Conservation (phyloP, 2,329 filamentous ascomycete genomes). For the Sporothrix pseudoabietina region DNA sequence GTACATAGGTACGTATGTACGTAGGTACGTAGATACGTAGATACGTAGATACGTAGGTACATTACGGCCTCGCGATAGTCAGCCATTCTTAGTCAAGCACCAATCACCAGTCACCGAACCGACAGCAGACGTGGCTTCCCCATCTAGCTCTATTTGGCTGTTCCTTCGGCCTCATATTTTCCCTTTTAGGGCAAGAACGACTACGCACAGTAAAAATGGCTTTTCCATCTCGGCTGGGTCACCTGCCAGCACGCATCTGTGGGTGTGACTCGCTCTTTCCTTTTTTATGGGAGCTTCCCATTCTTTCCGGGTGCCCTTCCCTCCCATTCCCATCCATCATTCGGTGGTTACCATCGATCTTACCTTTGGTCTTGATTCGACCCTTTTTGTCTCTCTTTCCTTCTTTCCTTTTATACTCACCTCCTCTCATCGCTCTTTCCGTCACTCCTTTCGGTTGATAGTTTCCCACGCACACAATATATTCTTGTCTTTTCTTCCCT, state of each 20-base stretch:
- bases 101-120: not conserved
- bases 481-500: too few relatives aligned
- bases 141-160: not conserved
- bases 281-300: not conserved
- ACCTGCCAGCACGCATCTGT: not conserved
- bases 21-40: too few relatives aligned
- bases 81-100: not conserved
- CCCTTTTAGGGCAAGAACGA: not conserved
- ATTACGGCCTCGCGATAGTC: not conserved
- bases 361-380: too few relatives aligned
- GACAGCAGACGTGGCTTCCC: not conserved
- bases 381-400: not conserved
- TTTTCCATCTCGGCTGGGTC: not conserved
- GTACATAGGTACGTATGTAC: not conserved
- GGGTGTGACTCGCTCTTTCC: not conserved
- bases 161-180: not conserved
- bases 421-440: not conserved
- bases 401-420: not conserved
- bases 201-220: not conserved
- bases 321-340: not conserved
- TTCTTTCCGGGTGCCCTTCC: not conserved
- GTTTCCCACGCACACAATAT: too few relatives aligned
- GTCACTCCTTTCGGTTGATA: not conserved
- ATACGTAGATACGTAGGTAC: too few relatives aligned
- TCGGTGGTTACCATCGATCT: not conserved